Conservation (phyloP, 345 rosid genomes). For the Eucalyptus polyanthemos region DNA sequence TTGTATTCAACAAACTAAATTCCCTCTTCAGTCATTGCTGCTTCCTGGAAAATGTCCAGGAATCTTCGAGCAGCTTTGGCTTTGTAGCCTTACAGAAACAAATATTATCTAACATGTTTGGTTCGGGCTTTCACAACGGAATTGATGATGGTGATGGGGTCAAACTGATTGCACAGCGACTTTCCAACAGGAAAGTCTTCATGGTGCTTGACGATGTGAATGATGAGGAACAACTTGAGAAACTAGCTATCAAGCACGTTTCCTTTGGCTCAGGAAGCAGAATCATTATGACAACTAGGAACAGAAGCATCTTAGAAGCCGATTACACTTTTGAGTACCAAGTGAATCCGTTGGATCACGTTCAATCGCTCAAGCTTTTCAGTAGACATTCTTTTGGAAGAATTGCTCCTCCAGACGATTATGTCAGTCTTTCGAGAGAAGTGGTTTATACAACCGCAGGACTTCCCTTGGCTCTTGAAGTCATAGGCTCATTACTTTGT, state of each 20-base stretch:
- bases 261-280: neutral
- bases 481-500: neutral
- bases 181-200: neutral
- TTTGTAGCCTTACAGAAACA: neutral
- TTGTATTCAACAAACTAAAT: neutral
- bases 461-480: neutral
- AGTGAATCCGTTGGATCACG: neutral
- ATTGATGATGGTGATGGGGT: neutral
- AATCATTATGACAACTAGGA: neutral
- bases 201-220: neutral
- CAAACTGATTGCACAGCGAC: neutral
- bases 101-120: neutral
- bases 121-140: neutral
- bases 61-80: neutral
- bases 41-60: neutral
- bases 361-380: neutral
- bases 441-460: neutral
- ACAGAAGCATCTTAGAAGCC: neutral
- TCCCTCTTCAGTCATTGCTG: neutral
- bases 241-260: neutral
- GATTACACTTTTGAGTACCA: neutral
- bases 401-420: neutral
- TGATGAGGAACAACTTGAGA: neutral
- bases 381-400: neutral
- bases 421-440: neutral